Evolutionary conservation across 1,284 basidiomycete species (phyloP), one percentile per base, ranked within the genome.

Genomic region (Cutaneotrichosporon sp.): DNA sequence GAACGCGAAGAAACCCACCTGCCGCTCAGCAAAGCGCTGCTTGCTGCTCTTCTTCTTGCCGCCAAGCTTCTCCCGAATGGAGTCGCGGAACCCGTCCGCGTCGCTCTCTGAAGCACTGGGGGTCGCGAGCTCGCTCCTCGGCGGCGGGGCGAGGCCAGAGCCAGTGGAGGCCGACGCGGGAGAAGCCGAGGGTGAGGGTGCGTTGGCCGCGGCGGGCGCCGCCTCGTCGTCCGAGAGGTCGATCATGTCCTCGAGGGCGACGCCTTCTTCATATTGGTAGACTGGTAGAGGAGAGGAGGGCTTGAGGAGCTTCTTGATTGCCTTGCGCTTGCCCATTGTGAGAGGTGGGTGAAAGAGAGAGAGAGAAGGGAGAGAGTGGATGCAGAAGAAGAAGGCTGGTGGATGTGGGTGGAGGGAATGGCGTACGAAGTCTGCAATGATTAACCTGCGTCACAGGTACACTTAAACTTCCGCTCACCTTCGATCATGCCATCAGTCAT

Each of bases 11-110:
- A n/a, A 16, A 72, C 84, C 68, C 68, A 90, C 91, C 85, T 91
- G 87, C 56, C 92, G 83, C 55, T 91, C 91, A 67, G 86, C 84
- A 78, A 90, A 90, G 49, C 90, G 85, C 66, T 82, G 80, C 70
- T 83, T 82, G 75, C 87, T 91, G 45, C 86, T 82, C 74, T 87
- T 87, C 74, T 88, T 85, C 77, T 50, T 69, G 66, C n/a, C 45
- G 45, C 22, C 27, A 42, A n/a, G 16, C 27, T 50, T 47, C 22
- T 27, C 45, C 18, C 16, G 18, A n/a, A 42, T 18, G 6, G 38
- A n/a, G 38, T 18, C 38, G 5, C 38, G 18, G 18, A 42, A 18
- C 7, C 38, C 38, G 38, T 42, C 38, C 18, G 22, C 45, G 45
- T 46, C 45, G 45, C 45, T 33, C 27, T 33, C 31, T 11, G 49